These are phyloP conservation scores for Cytospora paraplurivora DNA, from an alignment of 2,329 filamentous ascomycete genomes.

Conservation along the genomic window DNA sequence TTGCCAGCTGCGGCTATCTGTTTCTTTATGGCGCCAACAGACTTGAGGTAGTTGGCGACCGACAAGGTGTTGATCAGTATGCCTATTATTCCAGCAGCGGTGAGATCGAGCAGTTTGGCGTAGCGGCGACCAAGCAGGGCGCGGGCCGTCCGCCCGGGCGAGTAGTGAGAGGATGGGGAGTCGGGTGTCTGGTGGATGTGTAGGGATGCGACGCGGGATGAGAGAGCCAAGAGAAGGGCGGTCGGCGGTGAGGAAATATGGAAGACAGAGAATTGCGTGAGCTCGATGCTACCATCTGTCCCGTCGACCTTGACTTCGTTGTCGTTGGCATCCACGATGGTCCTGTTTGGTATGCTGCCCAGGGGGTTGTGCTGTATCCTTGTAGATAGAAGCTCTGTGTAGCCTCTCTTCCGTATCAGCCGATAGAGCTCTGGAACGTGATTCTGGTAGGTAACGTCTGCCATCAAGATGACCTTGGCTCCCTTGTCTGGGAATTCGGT, in stretches of 20 bases:
- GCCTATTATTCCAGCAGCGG: conserved; percentile 81
- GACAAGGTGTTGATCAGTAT: conserved; percentile 96
- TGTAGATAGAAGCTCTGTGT: conserved; percentile 68
- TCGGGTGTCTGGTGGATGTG: conserved; percentile 70
- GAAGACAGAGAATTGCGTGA: conserved; percentile 75
- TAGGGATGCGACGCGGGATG: conserved; percentile 76
- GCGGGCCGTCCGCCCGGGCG: conserved; percentile 50
- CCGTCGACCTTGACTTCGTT: conserved; percentile 43
- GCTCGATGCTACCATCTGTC: conserved; percentile 41
- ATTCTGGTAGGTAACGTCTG: conserved; percentile 83
- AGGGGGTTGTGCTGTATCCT: conserved; percentile 75
- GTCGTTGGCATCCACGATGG: conserved; percentile 45
- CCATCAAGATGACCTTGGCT: conserved; percentile 75
- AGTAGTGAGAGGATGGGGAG: conserved; percentile 51
- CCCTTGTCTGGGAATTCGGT: conserved; percentile 66
- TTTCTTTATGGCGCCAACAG: conserved; percentile 71
- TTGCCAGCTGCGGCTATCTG: conserved; percentile 81
- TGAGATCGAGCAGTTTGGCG: conserved; percentile 78
- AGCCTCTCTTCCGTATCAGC: conserved; percentile 63
- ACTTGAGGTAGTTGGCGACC: conserved; percentile 84
- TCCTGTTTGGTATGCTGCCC: conserved; percentile 82
- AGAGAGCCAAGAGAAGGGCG: conserved; percentile 82
- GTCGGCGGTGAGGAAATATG: conserved; percentile 81
- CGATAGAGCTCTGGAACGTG: conserved; percentile 65
- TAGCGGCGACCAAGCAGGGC: conserved; percentile 79